Evolutionary conservation across 345 rosid genomes (phyloP).

Genomic region (Citrus medica): DNA sequence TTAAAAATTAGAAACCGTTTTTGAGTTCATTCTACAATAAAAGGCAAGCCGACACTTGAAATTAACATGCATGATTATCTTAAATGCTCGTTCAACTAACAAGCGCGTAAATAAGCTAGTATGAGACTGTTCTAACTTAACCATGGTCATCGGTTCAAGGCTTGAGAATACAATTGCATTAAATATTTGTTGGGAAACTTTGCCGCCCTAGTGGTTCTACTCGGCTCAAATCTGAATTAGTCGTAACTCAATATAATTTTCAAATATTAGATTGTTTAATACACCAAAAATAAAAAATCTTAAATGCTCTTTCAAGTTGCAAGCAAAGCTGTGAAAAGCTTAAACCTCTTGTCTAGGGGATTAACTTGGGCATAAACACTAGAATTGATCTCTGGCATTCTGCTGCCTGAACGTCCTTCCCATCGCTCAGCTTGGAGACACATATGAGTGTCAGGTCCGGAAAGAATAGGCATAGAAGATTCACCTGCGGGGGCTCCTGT

Average conservation of each 20-base stretch:
- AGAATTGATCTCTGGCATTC: background rate
- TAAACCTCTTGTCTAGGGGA: background rate
- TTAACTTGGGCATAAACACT: background rate
- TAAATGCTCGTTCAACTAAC: background rate
- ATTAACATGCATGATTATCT: slow-evolving; percentile 1
- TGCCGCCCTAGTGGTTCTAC: no score
- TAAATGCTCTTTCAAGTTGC: background rate
- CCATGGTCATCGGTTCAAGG: accelerated
- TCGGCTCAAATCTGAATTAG: no score
- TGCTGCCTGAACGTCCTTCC: no score
- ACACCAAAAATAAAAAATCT: background rate
- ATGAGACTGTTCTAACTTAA: no score
- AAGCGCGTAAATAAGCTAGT: no score
- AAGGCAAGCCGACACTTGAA: background rate
- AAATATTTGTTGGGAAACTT: no score
- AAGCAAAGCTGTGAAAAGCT: background rate
- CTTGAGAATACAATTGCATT: no score
- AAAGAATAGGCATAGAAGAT: background rate
- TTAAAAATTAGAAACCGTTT: background rate
- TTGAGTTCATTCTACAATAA: background rate
- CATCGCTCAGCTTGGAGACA: no score
- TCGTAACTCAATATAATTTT: no score
- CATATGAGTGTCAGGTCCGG: no score
- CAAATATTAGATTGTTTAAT: no score
- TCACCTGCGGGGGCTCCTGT: no score